Conservation (phyloP, 352 stramenopile genomes). For the Globisporangium orthogonon region DNA sequence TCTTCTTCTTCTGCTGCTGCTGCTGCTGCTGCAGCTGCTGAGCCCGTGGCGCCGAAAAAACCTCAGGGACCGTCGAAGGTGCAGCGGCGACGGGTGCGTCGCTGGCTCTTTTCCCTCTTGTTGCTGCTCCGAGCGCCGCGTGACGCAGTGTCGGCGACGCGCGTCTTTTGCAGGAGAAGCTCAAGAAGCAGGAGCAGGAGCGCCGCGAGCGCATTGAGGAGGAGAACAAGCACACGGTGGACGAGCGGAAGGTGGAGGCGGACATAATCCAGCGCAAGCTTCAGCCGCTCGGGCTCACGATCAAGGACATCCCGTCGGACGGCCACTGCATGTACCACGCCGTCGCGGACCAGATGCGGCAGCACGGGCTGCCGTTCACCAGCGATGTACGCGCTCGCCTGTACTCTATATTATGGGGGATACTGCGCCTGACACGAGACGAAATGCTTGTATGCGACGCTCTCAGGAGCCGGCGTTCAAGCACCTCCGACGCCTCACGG, state of each 20-base stretch:
- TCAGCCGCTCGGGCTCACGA: conserved; percentile 36
- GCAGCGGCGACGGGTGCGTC: conserved; percentile 51
- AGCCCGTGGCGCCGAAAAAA: conserved; percentile 11
- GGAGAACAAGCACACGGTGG: conserved; percentile 73
- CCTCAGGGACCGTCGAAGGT: conserved; percentile 51
- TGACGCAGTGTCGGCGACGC: no score
- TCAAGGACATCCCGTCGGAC: conserved; percentile 94
- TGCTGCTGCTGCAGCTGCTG: conserved; percentile 2
- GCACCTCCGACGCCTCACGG: conserved; percentile 60
- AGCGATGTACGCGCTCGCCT: conserved; percentile 5
- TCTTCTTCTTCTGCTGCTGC: neutral
- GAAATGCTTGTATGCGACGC: neutral
- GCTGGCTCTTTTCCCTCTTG: neutral
- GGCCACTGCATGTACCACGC: conserved; percentile 98
- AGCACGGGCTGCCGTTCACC: conserved; percentile 26
- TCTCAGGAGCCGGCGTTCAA: conserved; percentile 41
- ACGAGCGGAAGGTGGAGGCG: conserved; percentile 72
- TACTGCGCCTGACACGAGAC: neutral
- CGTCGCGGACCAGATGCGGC: conserved; percentile 88
- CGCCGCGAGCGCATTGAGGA: conserved; percentile 70
- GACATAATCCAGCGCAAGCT: conserved; percentile 70
- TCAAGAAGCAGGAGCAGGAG: conserved; percentile 71
- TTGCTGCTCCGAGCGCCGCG: neutral
- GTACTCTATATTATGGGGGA: no score
- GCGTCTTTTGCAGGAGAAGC: conserved; percentile 36